Base-by-base conservation (phyloP, 495 filamentous ascomycete genomes). In the Penicillium chermesinum region DNA sequence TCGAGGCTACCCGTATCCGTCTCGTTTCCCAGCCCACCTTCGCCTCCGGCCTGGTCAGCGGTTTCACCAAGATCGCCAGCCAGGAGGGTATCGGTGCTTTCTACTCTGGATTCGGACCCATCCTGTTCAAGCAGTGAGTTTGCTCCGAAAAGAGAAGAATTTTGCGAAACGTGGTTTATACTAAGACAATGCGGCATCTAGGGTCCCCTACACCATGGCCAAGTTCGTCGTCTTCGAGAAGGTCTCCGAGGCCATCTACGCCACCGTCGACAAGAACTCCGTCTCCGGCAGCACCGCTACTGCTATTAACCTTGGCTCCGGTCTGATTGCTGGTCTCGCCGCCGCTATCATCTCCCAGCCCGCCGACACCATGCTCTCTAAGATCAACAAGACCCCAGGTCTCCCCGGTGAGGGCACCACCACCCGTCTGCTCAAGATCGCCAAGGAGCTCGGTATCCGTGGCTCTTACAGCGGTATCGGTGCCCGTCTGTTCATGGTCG, bases 141-240 rank as follows among this genome's bases (percentile, higher is more conserved):
- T 12, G 12, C 17, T 21, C 17, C 21, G 2, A 32, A 1, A 17
- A 4, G 2, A 27, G 33, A 30, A 30, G n/a, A n/a, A n/a, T n/a
- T n/a, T n/a, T n/a, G n/a, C n/a, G n/a, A n/a, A n/a, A n/a, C n/a
- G n/a, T n/a, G n/a, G n/a, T n/a, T n/a, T n/a, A n/a, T n/a, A n/a
- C n/a, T n/a, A n/a, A n/a, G n/a, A n/a, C n/a, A n/a, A n/a, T n/a
- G n/a, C n/a, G n/a, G n/a, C n/a, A n/a, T n/a, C n/a, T n/a, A 95
- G 89, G 81, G 87, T 98, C 70, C 93, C 93, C 50, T 98, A 98
- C 79, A 98, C 93, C 69, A 96, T 98, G 93, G 79, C 94, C 79
- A 98, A 98, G 80, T 98, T 98, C 81, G 93, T 96, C 72, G 93
- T 96, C 58, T 96, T 85, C 84, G 93, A 98, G 81, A 96, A 96